Evolutionary conservation across 2,329 filamentous ascomycete genomes (phyloP).

Genomic region (Calonectria pseudoturangicola): DNA sequence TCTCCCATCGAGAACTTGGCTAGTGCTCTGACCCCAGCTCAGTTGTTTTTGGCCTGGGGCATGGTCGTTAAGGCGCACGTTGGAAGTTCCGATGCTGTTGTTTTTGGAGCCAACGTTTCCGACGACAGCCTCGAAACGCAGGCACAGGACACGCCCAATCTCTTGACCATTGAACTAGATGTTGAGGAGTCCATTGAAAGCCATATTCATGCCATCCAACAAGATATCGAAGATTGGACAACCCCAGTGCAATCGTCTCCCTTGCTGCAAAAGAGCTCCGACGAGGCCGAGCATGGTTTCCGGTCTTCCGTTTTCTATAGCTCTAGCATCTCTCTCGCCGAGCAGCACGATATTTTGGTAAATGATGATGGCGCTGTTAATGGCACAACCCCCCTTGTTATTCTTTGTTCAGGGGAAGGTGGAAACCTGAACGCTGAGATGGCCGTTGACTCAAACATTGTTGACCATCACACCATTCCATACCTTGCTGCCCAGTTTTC

Average conservation of each 20-base stretch:
- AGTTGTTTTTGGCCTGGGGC: constrained; percentile 17
- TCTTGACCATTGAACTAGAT: constrained; percentile 2
- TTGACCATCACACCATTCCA: constrained; percentile 28
- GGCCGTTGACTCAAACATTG: constrained; percentile 6
- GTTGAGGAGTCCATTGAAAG: not conserved
- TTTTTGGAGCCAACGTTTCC: not conserved
- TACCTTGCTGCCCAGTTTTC: constrained; percentile 17
- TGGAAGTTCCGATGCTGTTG: constrained; percentile 8
- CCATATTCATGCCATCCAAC: constrained; percentile 1
- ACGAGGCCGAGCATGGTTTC: not conserved
- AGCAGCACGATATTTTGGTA: not conserved
- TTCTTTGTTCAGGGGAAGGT: constrained; percentile 9
- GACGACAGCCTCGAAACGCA: not conserved
- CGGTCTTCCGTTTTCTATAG: constrained; percentile 8
- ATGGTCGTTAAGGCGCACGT: constrained; percentile 12
- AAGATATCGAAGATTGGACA: not conserved
- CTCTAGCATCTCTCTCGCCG: not conserved
- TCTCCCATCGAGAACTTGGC: constrained; percentile 4
- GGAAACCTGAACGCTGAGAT: constrained; percentile 15
- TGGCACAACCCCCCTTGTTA: constrained; percentile 4
- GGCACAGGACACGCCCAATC: not conserved
- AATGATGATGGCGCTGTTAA: constrained; percentile 9
- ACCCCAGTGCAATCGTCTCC: not conserved
- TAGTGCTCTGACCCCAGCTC: constrained; percentile 16
- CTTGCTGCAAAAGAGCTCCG: not conserved